A percentile compares a stretch with the other conserved stretches of the same genome.
These are phyloP conservation scores for Populus tremula DNA, from an alignment of 345 rosid genomes.

Conservation along the genomic window DNA sequence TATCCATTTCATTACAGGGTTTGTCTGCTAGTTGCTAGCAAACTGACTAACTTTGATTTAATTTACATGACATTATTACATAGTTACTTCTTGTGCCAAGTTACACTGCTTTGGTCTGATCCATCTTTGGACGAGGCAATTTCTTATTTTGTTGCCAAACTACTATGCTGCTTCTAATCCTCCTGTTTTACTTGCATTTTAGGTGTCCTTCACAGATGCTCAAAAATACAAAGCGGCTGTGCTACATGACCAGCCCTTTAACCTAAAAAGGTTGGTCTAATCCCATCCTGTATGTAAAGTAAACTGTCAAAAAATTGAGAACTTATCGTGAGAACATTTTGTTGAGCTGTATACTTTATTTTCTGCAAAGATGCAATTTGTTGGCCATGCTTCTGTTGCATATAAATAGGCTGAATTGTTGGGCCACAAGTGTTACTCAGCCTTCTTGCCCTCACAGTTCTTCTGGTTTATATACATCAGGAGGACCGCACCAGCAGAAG, in stretches of 20 bases:
- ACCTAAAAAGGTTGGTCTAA: slow-evolving; percentile 60
- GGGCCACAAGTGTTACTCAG: neutral
- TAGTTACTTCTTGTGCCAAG: neutral
- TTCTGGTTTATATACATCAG: slow-evolving; percentile 37
- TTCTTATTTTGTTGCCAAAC: neutral
- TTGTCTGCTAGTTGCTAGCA: too few species aligned
- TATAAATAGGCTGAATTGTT: neutral
- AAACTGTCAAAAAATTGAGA: neutral
- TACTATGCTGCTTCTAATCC: neutral
- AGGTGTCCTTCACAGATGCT: slow-evolving; percentile 75
- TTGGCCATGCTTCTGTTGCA: neutral
- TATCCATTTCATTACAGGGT: too few species aligned
- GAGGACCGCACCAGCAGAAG: slow-evolving; percentile 64
- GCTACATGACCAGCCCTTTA: slow-evolving; percentile 68
- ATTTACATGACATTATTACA: neutral
- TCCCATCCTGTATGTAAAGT: neutral
- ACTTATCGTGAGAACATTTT: neutral
- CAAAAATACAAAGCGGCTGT: slow-evolving; percentile 70
- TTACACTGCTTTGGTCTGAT: neutral
- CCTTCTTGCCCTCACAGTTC: neutral
- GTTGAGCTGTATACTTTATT: neutral
- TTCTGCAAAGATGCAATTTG: neutral
- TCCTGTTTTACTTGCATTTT: slow-evolving; percentile 13
- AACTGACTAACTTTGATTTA: neutral
- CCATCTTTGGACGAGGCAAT: too few species aligned